phyloP scores from a whole-genome alignment of 1,284 basidiomycete species.

The Leccinum fallax region DNA sequence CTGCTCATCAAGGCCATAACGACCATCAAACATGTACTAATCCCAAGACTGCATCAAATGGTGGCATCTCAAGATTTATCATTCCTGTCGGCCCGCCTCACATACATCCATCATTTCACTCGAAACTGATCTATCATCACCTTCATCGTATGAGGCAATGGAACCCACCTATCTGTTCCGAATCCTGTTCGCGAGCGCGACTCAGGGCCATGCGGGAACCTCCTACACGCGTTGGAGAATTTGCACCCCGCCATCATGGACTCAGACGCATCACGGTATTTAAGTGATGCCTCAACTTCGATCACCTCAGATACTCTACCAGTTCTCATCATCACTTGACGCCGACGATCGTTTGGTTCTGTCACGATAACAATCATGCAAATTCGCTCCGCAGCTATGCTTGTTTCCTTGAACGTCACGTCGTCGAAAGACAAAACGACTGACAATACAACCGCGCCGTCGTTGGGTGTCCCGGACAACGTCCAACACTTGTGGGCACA shows the following conservation, averaged over 20 bases:
- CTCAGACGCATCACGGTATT: not conserved
- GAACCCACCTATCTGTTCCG: not conserved
- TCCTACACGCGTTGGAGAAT: not conserved
- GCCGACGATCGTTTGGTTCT: not conserved
- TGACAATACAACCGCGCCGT: not conserved
- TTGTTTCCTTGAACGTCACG: not conserved
- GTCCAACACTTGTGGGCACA: not conserved
- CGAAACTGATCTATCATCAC: not conserved
- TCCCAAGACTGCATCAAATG: not conserved
- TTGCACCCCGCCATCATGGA: not conserved
- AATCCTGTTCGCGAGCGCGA: not conserved
- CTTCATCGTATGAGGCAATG: not conserved
- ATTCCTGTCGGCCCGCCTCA: not conserved
- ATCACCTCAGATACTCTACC: not conserved
- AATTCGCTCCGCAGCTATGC: not conserved
- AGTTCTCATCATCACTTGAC: not conserved
- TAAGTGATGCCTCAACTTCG: not conserved
- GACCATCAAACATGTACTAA: not conserved
- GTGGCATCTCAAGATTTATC: not conserved
- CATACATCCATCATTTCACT: not conserved
- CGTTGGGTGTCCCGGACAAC: not conserved
- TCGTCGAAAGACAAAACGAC: not conserved
- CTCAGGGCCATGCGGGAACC: not conserved
- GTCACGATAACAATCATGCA: not conserved
- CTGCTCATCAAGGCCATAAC: not conserved